Conservation (phyloP, 805 yeast species). For the Torulaspora indica region DNA sequence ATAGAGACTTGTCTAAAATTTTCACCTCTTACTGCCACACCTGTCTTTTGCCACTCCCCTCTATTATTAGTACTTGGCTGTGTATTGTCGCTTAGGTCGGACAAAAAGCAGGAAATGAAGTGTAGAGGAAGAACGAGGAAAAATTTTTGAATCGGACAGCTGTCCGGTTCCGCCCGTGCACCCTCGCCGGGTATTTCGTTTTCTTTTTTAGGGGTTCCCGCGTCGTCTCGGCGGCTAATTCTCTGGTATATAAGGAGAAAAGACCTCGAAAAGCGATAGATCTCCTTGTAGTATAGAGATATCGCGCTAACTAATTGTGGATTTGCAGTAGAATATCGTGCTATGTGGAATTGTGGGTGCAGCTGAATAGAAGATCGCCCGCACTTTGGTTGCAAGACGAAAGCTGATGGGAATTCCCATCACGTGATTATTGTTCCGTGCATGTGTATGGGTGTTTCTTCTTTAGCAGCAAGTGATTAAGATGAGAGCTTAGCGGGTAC, state of each 20-base stretch:
- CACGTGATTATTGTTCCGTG: too few relatives aligned
- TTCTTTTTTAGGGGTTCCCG: neutral
- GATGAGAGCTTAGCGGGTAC: neutral
- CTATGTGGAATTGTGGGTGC: too few relatives aligned
- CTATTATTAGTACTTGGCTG: conserved; percentile 1
- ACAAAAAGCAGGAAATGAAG: neutral
- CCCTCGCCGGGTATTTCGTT: neutral
- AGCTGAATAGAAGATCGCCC: too few relatives aligned
- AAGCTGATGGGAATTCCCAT: too few relatives aligned
- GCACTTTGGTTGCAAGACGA: too few relatives aligned
- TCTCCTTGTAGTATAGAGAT: too few relatives aligned
- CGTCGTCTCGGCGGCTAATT: neutral
- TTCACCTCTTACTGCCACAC: neutral
- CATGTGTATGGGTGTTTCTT: neutral
- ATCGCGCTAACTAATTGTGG: too few relatives aligned
- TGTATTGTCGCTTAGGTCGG: conserved; percentile 1
- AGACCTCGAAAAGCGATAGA: neutral
- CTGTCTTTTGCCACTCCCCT: conserved; percentile 2
- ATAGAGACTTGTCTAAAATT: neutral
- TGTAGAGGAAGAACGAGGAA: neutral
- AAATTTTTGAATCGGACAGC: neutral
- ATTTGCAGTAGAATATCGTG: too few relatives aligned
- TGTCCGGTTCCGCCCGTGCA: neutral
- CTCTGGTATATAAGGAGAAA: neutral
- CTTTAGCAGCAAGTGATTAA: neutral